These are phyloP conservation scores for Amanita exitialis DNA, from an alignment of 768 basidiomycete species.

Conservation along the genomic window DNA sequence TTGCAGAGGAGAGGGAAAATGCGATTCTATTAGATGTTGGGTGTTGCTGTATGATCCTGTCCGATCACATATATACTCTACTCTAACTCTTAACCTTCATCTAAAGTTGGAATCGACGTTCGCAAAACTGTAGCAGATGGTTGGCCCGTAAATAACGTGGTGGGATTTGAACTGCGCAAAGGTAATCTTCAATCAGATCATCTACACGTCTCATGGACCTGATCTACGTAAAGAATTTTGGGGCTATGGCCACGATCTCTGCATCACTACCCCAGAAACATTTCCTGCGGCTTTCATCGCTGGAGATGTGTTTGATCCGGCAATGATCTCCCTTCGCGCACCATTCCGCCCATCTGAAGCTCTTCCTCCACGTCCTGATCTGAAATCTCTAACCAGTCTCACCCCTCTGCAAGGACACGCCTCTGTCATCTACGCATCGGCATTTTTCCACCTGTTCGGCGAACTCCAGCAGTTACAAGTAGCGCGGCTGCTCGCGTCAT, in stretches of 20 bases:
- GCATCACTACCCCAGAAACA: constrained; percentile 35
- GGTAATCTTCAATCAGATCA: constrained; percentile 11
- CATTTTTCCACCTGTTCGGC: constrained; percentile 27
- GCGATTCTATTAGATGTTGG: constrained; percentile 32
- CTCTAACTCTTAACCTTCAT: neutral
- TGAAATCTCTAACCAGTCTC: constrained; percentile 15
- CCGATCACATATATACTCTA: neutral
- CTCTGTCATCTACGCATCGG: constrained; percentile 31
- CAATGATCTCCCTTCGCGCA: constrained; percentile 23
- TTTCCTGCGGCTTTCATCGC: constrained; percentile 47
- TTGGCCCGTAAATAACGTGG: constrained; percentile 24
- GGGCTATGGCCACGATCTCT: constrained; percentile 53
- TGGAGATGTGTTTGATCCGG: constrained; percentile 43
- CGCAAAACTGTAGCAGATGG: constrained; percentile 29
- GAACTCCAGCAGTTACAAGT: constrained; percentile 21
- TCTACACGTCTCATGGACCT: neutral
- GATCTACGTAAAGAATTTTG: constrained; percentile 37
- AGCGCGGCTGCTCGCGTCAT: constrained; percentile 18
- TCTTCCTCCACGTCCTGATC: constrained; percentile 2
- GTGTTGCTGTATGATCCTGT: constrained; percentile 26
- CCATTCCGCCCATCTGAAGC: neutral
- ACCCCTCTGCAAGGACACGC: constrained; percentile 28
- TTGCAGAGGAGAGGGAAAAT: constrained; percentile 14
- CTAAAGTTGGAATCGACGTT: constrained; percentile 28
- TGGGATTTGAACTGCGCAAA: constrained; percentile 26